Percentiles rank a stretch among this genome's conserved stretches.
Evolutionary conservation across 2,329 filamentous ascomycete species (phyloP).

Genomic region (Cytospora chrysosperma): DNA sequence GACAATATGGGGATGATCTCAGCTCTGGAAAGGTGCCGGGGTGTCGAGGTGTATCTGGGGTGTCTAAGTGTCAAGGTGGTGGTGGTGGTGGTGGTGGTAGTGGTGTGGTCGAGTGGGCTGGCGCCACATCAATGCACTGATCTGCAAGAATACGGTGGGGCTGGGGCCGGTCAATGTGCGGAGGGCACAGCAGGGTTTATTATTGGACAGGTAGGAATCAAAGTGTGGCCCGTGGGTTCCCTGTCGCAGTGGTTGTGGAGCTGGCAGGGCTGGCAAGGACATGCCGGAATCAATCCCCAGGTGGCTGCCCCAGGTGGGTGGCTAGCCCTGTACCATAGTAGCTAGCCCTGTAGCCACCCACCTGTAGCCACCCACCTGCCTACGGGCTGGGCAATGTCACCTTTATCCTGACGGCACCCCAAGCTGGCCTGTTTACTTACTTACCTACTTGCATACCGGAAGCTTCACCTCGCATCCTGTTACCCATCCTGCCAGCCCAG

Average conservation of each 20-base stretch:
- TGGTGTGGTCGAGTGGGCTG: not conserved
- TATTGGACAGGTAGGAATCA: conserved; percentile 11
- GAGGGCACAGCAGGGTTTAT: not conserved
- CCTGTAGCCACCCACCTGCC: too few relatives aligned
- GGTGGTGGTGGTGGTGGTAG: too few relatives aligned
- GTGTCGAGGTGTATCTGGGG: too few relatives aligned
- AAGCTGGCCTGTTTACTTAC: too few relatives aligned
- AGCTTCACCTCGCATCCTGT: not conserved
- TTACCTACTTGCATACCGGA: not conserved
- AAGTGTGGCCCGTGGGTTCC: conserved; percentile 13
- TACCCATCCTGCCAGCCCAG: not conserved
- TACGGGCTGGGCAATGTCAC: not conserved
- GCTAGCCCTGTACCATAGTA: too few relatives aligned
- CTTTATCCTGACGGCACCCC: not conserved
- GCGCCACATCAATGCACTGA: not conserved
- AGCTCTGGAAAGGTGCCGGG: not conserved
- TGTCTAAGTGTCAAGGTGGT: too few relatives aligned
- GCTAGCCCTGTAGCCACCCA: too few relatives aligned
- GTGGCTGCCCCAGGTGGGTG: not conserved
- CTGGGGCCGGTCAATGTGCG: conserved; percentile 3
- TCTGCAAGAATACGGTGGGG: not conserved
- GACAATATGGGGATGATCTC: not conserved
- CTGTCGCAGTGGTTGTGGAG: conserved; percentile 2
- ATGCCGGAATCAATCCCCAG: too few relatives aligned
- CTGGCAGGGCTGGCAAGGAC: conserved; percentile 2